Evolutionary conservation across 2,329 filamentous ascomycete species (phyloP).

Genomic region (Cladosporium cucumerinum): DNA sequence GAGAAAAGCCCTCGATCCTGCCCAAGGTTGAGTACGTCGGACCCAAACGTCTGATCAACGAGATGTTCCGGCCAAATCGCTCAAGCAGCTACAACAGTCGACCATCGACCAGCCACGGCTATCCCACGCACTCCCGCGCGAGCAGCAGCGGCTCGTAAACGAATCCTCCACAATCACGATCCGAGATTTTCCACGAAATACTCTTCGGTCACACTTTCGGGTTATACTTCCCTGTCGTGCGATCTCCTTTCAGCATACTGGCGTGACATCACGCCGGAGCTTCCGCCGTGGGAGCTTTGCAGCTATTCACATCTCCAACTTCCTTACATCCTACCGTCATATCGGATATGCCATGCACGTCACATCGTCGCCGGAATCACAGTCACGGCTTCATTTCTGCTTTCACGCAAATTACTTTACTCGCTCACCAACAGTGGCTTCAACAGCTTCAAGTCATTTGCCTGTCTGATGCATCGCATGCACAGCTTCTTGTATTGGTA

Average conservation of each 20-base stretch:
- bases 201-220: constrained; percentile 3
- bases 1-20: constrained; percentile 50
- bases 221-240: constrained; percentile 4
- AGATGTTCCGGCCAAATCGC: constrained; percentile 55
- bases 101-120: constrained; percentile 23
- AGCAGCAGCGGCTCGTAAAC: not conserved
- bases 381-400: not conserved
- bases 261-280: not conserved
- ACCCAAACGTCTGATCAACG: constrained; percentile 60
- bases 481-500: not conserved
- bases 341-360: not conserved
- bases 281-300: not conserved
- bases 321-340: not conserved
- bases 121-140: constrained; percentile 13
- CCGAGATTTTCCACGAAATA: not conserved
- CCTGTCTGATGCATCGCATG: not conserved
- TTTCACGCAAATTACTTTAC: not conserved
- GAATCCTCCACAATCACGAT: not conserved
- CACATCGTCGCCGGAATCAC: constrained; percentile 10
- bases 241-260: not conserved
- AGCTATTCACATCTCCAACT: not conserved
- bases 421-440: not conserved
- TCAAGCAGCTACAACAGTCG: constrained; percentile 25
- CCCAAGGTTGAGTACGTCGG: constrained; percentile 60
- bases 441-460: not conserved